phyloP scores from a whole-genome alignment of 2,329 filamentous ascomycete species.

The Fusarium sp. region DNA sequence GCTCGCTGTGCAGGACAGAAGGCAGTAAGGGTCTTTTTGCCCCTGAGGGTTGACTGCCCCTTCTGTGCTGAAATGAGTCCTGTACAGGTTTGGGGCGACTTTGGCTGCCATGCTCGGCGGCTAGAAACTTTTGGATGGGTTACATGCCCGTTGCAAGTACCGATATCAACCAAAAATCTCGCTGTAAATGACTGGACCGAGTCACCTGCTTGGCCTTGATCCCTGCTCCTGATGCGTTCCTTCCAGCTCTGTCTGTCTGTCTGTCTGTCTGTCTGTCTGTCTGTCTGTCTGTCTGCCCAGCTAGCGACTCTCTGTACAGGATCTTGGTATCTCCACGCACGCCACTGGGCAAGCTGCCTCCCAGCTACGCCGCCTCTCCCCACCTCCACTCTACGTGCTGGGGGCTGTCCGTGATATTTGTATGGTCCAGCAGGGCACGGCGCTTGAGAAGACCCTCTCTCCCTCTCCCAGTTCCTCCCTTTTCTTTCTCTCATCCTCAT shows the following conservation, averaged over 20 bases:
- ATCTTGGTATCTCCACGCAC: neutral
- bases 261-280: neutral
- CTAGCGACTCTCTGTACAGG: too few relatives aligned
- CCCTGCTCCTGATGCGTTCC: constrained; percentile 1
- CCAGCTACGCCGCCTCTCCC: constrained; percentile 11
- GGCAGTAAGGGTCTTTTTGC: neutral
- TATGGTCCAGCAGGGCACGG: constrained; percentile 15
- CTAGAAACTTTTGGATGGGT: neutral
- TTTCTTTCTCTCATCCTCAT: constrained; percentile 11
- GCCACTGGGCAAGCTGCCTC: constrained; percentile 28
- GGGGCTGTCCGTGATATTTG: constrained; percentile 5
- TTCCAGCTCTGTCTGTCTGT: neutral
- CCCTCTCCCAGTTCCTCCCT: constrained; percentile 7
- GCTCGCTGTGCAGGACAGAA: constrained; percentile 7
- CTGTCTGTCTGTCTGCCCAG: too few relatives aligned
- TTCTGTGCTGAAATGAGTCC: neutral
- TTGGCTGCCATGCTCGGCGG: constrained; percentile 15
- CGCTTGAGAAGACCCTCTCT: constrained; percentile 39
- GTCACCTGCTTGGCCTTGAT: neutral
- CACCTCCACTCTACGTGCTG: neutral
- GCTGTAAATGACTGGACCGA: too few relatives aligned
- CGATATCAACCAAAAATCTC: too few relatives aligned
- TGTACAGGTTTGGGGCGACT: neutral
- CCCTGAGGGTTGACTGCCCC: constrained; percentile 6
- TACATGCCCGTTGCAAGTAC: too few relatives aligned